Evolutionary conservation across 805 yeast species (phyloP), one percentile per base, ranked within the genome.

Genomic region (Schwanniomyces yamadae): DNA sequence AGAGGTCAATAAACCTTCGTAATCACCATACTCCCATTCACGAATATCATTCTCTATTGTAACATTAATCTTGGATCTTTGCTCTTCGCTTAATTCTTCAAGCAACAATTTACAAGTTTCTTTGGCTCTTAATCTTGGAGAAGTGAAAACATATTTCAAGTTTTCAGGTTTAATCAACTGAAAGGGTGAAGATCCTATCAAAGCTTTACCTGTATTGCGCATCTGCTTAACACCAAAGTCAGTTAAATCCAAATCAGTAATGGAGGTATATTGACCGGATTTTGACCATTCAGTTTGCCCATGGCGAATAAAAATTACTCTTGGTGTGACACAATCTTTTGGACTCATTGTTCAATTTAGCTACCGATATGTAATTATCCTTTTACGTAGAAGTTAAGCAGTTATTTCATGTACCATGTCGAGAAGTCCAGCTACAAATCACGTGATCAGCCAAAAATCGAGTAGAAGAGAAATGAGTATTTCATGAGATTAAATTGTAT

Each of bases 1-100:
- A 5, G 64, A 57, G 2, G 95, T 84, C 39, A 73, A 55, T 46
- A 80, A 59, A 4, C 98, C 98, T 68, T 91, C 98, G 59, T 91
- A 91, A 54, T 86, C 93, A 48, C 98, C 98, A 52, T 91, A 91
- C 47, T 87, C 95, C 97, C 97, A 91, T 63, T 91, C 98, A 49
- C 93, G 75, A 33, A 89, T 61, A 50, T 87, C 89, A 44, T 80
- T 82, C 14, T 48, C 54, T 13, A 71, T 71, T 39, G 66, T 61
- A 28, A 73, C 50, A 6, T 71, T 64, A 32, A 81, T 70, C 5
- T 59, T 44, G 7, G 66, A 44, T 40, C 62, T 69, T 12, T 67
- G 61, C 17, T 65, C 67, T 10, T 63, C 70, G 16, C 70, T 67
- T 29, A 80, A 52, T 4, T 65, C 54, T 39, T 73, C 76, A 28